Conservation (phyloP, 1,284 basidiomycete species). For the Apiotrichum akiyoshidainum region DNA sequence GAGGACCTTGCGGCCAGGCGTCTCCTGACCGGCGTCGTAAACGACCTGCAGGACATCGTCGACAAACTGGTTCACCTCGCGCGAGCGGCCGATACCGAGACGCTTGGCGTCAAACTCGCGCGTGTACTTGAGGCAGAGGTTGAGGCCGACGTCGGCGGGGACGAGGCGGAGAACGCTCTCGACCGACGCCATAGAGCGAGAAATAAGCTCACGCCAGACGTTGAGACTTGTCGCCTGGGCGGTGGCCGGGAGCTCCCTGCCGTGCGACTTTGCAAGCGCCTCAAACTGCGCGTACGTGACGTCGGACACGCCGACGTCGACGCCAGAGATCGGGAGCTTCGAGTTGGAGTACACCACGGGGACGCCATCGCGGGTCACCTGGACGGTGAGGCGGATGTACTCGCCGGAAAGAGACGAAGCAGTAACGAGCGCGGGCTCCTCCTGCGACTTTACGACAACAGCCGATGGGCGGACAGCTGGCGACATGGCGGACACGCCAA, state of each 20-base stretch:
- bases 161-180: constrained; percentile 71
- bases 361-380: constrained; percentile 85
- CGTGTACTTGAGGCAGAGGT: constrained; percentile 71
- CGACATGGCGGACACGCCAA: constrained; percentile 45
- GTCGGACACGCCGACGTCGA: constrained; percentile 78
- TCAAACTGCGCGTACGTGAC: constrained; percentile 78
- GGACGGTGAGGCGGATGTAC: constrained; percentile 80
- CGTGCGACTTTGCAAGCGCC: constrained; percentile 59
- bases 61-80: constrained; percentile 74
- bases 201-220: constrained; percentile 61
- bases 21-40: constrained; percentile 60
- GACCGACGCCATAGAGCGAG: constrained; percentile 65
- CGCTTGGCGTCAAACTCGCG: constrained; percentile 55
- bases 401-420: constrained; percentile 65
- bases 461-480: constrained; percentile 36
- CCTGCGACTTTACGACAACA: constrained; percentile 14
- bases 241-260: constrained; percentile 51
- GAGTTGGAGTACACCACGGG: constrained; percentile 76
- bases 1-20: constrained; percentile 64
- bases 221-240: constrained; percentile 45
- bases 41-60: constrained; percentile 77
- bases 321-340: constrained; percentile 67
- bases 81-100: constrained; percentile 54
- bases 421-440: constrained; percentile 47
- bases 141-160: constrained; percentile 69